Evolutionary conservation across 2,329 filamentous ascomycete genomes (phyloP).

Genomic region (Neofusicoccum ribis): DNA sequence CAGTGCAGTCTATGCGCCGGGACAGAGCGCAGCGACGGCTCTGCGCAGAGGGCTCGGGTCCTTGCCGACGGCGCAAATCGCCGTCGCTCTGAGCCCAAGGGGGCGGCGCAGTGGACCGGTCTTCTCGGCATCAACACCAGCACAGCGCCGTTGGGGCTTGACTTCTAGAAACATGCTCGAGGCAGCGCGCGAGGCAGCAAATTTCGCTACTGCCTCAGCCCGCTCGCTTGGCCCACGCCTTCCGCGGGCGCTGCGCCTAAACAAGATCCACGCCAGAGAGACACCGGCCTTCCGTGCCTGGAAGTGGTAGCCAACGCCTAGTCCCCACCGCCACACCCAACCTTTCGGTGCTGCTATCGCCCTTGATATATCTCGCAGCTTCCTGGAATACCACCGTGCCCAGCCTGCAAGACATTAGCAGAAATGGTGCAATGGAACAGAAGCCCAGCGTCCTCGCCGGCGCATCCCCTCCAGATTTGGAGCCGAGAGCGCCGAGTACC

Average conservation of each 20-base stretch:
- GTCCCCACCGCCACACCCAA: slow-evolving; percentile 7
- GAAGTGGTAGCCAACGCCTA: background rate
- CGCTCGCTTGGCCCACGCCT: background rate
- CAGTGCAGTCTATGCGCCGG: background rate
- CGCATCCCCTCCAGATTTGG: background rate
- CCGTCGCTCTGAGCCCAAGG: background rate
- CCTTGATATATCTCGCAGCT: background rate
- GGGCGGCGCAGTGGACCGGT: background rate
- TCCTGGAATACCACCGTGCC: background rate
- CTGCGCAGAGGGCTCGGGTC: background rate
- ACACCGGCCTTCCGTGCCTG: slow-evolving; percentile 1
- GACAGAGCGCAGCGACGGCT: background rate
- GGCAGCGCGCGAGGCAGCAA: slow-evolving; percentile 1
- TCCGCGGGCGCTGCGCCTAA: background rate
- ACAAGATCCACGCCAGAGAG: background rate
- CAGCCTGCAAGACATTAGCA: slow-evolving; percentile 14
- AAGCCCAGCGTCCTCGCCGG: background rate
- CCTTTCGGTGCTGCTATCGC: background rate
- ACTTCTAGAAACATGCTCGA: slow-evolving; percentile 12
- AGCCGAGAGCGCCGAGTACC: slow-evolving; percentile 13
- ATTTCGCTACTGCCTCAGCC: slow-evolving; percentile 13
- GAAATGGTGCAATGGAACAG: background rate
- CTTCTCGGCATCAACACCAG: slow-evolving; percentile 3
- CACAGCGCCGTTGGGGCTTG: background rate
- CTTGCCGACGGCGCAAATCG: background rate